These are phyloP conservation scores for Ogataea wickerhamii DNA, from an alignment of 805 yeast genomes.

Conservation along the genomic window DNA sequence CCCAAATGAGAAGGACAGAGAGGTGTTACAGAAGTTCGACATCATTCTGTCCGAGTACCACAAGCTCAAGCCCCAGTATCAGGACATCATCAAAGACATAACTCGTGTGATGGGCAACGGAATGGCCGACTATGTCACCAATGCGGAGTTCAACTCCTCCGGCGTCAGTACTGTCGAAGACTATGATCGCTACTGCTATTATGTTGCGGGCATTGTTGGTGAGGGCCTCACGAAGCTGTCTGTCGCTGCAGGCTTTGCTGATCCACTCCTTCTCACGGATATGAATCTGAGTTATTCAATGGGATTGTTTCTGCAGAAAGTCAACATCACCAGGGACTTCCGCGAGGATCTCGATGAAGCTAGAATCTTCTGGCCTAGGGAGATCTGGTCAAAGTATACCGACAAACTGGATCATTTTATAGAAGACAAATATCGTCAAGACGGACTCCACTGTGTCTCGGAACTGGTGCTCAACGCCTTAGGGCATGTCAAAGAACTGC, in stretches of 20 bases:
- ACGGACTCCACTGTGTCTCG: slow-evolving; percentile 73
- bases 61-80: slow-evolving; percentile 68
- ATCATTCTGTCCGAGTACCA: slow-evolving; percentile 67
- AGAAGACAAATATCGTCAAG: slow-evolving; percentile 40
- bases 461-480: slow-evolving; percentile 79
- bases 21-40: slow-evolving; percentile 78
- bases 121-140: slow-evolving; percentile 88
- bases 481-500: slow-evolving; percentile 70
- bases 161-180: slow-evolving; percentile 79
- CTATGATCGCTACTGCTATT: slow-evolving; percentile 89
- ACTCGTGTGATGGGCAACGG: slow-evolving; percentile 92
- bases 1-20: slow-evolving; percentile 76
- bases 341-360: slow-evolving; percentile 89
- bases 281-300: slow-evolving; percentile 69
- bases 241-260: slow-evolving; percentile 70
- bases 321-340: slow-evolving; percentile 93
- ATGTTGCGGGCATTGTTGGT: slow-evolving; percentile 97
- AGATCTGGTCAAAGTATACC: slow-evolving; percentile 86
- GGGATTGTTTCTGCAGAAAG: slow-evolving; percentile 95
- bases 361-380: slow-evolving; percentile 94
- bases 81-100: slow-evolving; percentile 72
- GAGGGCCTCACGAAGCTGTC: slow-evolving; percentile 87
- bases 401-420: slow-evolving; percentile 56
- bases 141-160: slow-evolving; percentile 70
- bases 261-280: slow-evolving; percentile 47